These are phyloP conservation scores for Paecilomyces variotii DNA, from an alignment of 2,329 filamentous ascomycete genomes.

Conservation along the genomic window DNA sequence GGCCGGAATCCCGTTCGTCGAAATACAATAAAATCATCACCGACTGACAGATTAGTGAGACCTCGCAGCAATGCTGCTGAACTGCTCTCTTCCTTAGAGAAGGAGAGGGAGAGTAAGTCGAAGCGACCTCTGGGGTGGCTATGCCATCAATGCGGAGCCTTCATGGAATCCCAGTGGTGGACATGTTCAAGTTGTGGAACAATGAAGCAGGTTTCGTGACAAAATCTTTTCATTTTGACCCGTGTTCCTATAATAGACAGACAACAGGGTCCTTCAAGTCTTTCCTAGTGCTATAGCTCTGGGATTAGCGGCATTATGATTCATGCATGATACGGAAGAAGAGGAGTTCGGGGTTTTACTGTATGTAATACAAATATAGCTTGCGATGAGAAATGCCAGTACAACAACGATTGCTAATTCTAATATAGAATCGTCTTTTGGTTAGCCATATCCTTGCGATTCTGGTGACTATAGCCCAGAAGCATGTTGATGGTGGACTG, in stretches of 20 bases:
- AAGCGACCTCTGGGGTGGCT: slow-evolving; percentile 50
- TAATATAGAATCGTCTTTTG: neutral
- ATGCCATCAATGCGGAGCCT: slow-evolving; percentile 50
- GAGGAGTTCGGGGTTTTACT: neutral
- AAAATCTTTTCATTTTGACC: neutral
- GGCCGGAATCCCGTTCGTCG: slow-evolving; percentile 1
- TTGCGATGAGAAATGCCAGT: neutral
- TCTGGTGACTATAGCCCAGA: too few species aligned
- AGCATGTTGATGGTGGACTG: too few species aligned
- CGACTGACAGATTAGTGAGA: slow-evolving; percentile 14
- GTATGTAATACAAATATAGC: neutral
- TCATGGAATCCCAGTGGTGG: slow-evolving; percentile 60
- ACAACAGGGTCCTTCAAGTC: neutral
- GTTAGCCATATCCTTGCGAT: neutral
- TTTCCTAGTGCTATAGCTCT: neutral
- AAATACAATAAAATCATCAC: slow-evolving; percentile 2
- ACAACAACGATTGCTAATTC: neutral
- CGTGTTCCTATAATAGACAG: neutral
- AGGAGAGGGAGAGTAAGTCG: slow-evolving; percentile 23
- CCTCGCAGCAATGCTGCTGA: slow-evolving; percentile 26
- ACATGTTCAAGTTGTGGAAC: slow-evolving; percentile 53
- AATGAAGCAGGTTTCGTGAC: slow-evolving; percentile 48
- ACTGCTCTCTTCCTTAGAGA: slow-evolving; percentile 28
- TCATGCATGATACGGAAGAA: neutral
- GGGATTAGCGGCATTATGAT: neutral